Conservation (phyloP, 306 rosid species). For the Parietaria judaica region DNA sequence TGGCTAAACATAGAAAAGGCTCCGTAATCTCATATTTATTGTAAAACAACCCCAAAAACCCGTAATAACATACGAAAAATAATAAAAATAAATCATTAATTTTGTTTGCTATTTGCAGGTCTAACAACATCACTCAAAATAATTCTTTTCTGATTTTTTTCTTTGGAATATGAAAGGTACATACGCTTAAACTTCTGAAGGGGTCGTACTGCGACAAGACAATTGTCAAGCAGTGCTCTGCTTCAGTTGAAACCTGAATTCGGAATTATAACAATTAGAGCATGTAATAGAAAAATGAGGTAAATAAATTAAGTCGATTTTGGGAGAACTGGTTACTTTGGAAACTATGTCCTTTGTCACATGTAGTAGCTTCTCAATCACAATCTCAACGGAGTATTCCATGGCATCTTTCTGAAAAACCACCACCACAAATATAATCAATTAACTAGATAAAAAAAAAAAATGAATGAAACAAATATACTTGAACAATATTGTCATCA, state of each 20-base stretch:
- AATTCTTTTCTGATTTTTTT: no score
- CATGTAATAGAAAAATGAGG: conserved; percentile 12
- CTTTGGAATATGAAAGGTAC: conserved; percentile 9
- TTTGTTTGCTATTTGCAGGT: no score
- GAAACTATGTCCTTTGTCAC: conserved; percentile 67
- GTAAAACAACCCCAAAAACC: no score
- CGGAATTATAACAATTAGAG: conserved; percentile 16
- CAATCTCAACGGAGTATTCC: conserved; percentile 89
- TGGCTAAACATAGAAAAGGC: no score
- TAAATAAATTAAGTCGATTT: conserved; percentile 12
- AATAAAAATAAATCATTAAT: background rate
- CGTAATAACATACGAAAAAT: background rate
- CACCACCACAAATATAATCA: background rate
- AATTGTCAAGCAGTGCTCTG: conserved; percentile 82
- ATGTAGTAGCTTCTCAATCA: conserved; percentile 91
- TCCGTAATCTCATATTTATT: no score
- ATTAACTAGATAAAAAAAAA: background rate
- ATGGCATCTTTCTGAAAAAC: conserved; percentile 78
- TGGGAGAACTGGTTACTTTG: conserved; percentile 42
- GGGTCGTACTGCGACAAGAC: conserved; percentile 80
- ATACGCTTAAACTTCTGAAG: conserved; percentile 92
- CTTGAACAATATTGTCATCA: background rate
- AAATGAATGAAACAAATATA: background rate
- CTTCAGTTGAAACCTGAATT: conserved; percentile 81
- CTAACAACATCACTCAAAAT: no score